Base-by-base conservation (phyloP, 2,329 filamentous ascomycete genomes). In the Colletotrichum nymphaeae region DNA sequence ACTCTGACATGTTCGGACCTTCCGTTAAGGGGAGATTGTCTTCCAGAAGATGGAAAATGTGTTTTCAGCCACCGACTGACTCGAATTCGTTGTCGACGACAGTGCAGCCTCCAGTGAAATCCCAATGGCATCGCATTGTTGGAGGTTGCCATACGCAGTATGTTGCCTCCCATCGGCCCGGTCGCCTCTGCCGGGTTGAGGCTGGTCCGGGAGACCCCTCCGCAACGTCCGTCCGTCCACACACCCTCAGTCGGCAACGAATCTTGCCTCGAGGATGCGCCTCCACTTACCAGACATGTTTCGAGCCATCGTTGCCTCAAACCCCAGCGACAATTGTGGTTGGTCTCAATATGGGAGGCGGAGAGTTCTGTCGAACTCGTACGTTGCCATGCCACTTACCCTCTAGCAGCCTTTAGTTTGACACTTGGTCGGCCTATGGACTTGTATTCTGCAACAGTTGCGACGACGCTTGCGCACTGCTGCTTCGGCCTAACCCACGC, bases 261-360 rank as follows among this genome's bases (percentile, higher is more conserved):
- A 67, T 67, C 68, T 42, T 16, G 42, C 22, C 46, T 52, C 28
- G 63, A 32, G 56, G 42, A 56, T 24, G 28, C 55, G 60, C 59
- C 70, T 59, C 59, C 70, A 56, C 66, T 46, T 22, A 14, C 59
- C 59, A 69, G 58, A 49, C 71, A 28, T 66, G 71, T 73, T 73
- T 73, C 71, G 71, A 70, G 60, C 60, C 56, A 57, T 73, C 67
- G 55, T 56, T 73, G 71, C 71, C 60, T 71, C 67, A 60, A 66
- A 62, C 60, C n/a, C 11, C 55, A 35, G 26, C 22, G 32, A 70
- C 11, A 9, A 46, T 12, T 60, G 16, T 24, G 24, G 30, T 63
- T 64, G 53, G 59, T 24, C 26, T 9, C 12, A n/a, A 52, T 19
- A n/a, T 37, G 53, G 42, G 24, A 58, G 59, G 67, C 67, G 55